These are phyloP conservation scores for Diophrys sp. DNA, from an alignment of 73 alveolate genomes.

Conservation along the genomic window DNA sequence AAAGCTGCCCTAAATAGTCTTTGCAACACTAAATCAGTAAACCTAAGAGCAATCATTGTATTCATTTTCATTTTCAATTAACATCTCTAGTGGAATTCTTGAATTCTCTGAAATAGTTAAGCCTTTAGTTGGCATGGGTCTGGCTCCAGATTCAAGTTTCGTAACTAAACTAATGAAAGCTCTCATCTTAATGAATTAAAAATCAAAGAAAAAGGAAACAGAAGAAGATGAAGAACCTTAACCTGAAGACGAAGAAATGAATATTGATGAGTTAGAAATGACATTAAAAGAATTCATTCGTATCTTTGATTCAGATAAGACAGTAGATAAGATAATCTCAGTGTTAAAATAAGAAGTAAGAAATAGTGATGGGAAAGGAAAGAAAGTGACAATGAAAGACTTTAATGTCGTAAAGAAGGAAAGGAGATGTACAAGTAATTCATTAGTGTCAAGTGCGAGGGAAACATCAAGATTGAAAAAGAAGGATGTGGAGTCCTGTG, in stretches of 20 bases:
- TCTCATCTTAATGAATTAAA: background rate
- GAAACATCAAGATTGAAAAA: too few relatives aligned
- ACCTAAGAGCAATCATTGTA: too few relatives aligned
- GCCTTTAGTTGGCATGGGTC: conserved; percentile 43
- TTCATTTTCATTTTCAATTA: too few relatives aligned
- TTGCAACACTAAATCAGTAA: too few relatives aligned
- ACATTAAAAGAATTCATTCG: conserved; percentile 39
- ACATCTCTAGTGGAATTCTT: too few relatives aligned
- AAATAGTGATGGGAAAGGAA: background rate
- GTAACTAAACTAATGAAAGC: conserved; percentile 38
- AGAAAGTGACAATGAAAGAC: background rate
- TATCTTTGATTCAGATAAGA: conserved; percentile 39
- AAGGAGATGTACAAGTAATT: too few relatives aligned
- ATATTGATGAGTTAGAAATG: conserved; percentile 30
- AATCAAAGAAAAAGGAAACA: background rate
- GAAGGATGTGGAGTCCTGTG: too few relatives aligned
- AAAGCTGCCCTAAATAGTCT: too few relatives aligned
- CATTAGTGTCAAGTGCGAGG: too few relatives aligned
- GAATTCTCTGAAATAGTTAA: conserved; percentile 37
- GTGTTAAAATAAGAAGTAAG: background rate
- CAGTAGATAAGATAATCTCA: background rate
- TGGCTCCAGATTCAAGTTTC: conserved; percentile 38
- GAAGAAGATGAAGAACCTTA: too few relatives aligned
- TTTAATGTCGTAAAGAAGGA: background rate
- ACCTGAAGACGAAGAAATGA: background rate